Evolutionary conservation across 495 filamentous ascomycete genomes (phyloP), one percentile per base, ranked within the genome.

Genomic region (Tuber calosporum): DNA sequence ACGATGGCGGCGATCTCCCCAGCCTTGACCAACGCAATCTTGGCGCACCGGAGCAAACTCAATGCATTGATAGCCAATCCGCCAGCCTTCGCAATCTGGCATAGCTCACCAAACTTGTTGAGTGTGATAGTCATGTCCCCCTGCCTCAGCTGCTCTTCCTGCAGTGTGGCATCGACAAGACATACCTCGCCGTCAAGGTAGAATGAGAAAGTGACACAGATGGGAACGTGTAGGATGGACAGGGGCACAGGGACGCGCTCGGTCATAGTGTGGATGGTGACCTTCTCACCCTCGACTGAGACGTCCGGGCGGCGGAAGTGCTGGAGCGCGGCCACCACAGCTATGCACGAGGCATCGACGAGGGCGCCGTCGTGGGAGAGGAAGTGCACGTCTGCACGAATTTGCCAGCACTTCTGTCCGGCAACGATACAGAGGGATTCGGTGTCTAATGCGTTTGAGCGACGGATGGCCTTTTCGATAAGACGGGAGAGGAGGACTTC

Each of bases 351-450:
- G 19, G 91, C 89, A 82, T 97, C 93, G 20, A 94, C 89, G 37
- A 99, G 85, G 74, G 92, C 92, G 37, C 95, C 95, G 80, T 97
- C 94, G 83, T 91, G 91, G 68, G 92, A 90, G 22, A 97, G 86
- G 48, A 98, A 88, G 83, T 98, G 95, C 3, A 97, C 87, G 79
- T 96, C 93, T 7, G 93, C 93, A 37, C 92, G 91, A 69, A 99
- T 86, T 68, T 87, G 88, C 91, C 95, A 99, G 84, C 91, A 93
- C 83, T 94, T 96, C 71, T 90, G 85, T 20, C 92, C 93, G 37
- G 95, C 93, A 36, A 98, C 83, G 20, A 99, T 92, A 82, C 95
- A 99, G 40, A 99, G 87, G 1, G 93, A 96, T 84, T 99, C 95
- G 39, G 93, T 97, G 81, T 97, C 93, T 37, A 99, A 86, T 15